Evolutionary conservation across 164 flowering plant species (phyloP), one percentile per base, ranked within the genome.

Genomic region (Magnolia officinalis): DNA sequence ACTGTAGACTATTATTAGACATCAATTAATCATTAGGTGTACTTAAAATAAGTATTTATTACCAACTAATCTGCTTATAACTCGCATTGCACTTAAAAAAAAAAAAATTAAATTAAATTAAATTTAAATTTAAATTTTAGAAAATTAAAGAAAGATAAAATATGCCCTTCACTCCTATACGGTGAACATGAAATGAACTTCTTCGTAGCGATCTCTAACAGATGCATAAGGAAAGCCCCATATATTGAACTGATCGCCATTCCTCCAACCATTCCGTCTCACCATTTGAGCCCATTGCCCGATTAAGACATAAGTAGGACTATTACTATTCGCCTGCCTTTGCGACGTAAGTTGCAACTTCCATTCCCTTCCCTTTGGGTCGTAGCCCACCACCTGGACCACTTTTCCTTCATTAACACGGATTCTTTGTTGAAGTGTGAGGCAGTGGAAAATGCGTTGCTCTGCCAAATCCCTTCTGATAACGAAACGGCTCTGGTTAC

Each of bases 21-120:
- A 24, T 24, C 1, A 24, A 24, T 24, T 24, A 24, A 24, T 24
- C 26, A 24, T 24, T 24, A 1, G 26, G 26, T 24, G 1, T 24
- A 24, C 1, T 24, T 24, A 24, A 24, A 24, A 24, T 24, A 24
- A 24, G 26, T 24, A 24, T 24, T 24, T 24, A 24, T 24, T 24
- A 24, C 26, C 26, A 24, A 24, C 26, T 24, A 24, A 24, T 24
- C 26, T 1, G 26, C 26, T 24, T 24, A 24, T 24, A 24, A 24
- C 1, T 24, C 26, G 26, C 26, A 24, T 0, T 24, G 26, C 26
- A 24, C 26, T 24, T 24, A n/a, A n/a, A n/a, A n/a, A n/a, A n/a
- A n/a, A n/a, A n/a, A n/a, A n/a, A n/a, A n/a, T n/a, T n/a, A n/a
- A 1, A 24, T 0, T 0, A 24, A 24, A 24, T 0, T 0, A 24